Base-by-base conservation (phyloP, 164 flowering plant species). In the Tetracentron sinense region DNA sequence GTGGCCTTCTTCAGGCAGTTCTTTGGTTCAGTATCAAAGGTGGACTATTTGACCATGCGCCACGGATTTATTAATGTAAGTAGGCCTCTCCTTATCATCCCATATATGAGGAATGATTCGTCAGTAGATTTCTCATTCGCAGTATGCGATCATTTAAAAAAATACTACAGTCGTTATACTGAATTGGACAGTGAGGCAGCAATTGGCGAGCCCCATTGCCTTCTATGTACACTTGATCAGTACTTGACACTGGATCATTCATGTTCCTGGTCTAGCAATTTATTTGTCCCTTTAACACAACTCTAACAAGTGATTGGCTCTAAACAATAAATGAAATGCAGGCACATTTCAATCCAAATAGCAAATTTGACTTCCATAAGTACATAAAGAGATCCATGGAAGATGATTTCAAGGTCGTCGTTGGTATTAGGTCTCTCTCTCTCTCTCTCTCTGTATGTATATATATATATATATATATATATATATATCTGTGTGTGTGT, bases 361-460 rank as follows among this genome's bases (percentile, higher is more conserved):
- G 78, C 78, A 85, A 82, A 73, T 88, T 88, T 44, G 70, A 88
- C 72, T 88, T 88, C 74, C 88, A 85, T 15, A 86, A 85, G 55
- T 88, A 88, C 75, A 82, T 84, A 20, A 86, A 83, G 69, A 83
- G 92, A 68, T 86, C 84, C n/a, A 69, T 88, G 74, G 85, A 88
- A 73, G 95, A 88, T 68, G 95, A 88, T 59, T 88, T 82, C 73
- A 88, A 88, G 65, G 81, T 76, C 14, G 92, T 88, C 6, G 82
- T 86, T 14, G 88, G 92, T 6, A 83, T 83, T 27, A 86, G 90
- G 87, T 85, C 17, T 26, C 47, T 70, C 47, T 53, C 56, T 63
- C 54, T 30, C 52, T 60, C 61, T 55, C 30, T 29, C 47, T 21
- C 65, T n/a, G n/a, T n/a, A n/a, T n/a, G n/a, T n/a, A n/a, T n/a